Evolutionary conservation across 495 filamentous ascomycete species (phyloP).

Genomic region (Penicillium verhagenii): DNA sequence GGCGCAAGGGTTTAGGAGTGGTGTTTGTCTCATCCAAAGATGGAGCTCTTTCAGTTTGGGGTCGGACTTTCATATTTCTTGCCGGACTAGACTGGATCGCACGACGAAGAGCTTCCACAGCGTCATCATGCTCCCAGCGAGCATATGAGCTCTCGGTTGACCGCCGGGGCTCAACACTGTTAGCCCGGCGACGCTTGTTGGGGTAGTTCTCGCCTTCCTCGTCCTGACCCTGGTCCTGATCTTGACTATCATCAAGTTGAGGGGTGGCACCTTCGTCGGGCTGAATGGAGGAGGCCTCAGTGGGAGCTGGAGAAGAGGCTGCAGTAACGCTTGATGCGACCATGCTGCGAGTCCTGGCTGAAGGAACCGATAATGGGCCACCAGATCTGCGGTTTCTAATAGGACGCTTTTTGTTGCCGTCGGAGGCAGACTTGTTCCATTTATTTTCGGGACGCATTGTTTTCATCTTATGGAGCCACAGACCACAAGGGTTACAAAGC

Average conservation of each 20-base stretch:
- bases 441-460: constrained; percentile 76
- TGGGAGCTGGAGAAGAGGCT: constrained; percentile 43
- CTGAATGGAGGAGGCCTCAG: constrained; percentile 42
- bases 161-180: constrained; percentile 39
- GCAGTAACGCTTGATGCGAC: constrained; percentile 27
- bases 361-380: constrained; percentile 30
- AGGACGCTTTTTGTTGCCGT: constrained; percentile 39
- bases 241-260: constrained; percentile 28
- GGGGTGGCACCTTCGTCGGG: constrained; percentile 40
- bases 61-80: constrained; percentile 60
- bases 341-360: constrained; percentile 34
- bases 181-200: constrained; percentile 40
- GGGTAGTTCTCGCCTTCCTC: constrained; percentile 23
- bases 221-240: constrained; percentile 3
- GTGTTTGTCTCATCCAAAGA: constrained; percentile 54
- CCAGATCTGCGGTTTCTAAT: constrained; percentile 34
- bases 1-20: constrained; percentile 63
- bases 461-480: constrained; percentile 89
- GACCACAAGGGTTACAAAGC: constrained; percentile 93
- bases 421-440: constrained; percentile 65
- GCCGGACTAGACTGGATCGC: constrained; percentile 72
- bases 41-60: constrained; percentile 65
- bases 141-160: constrained; percentile 28
- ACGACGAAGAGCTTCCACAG: constrained; percentile 56
- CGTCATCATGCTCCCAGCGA: constrained; percentile 51